Percentiles rank a stretch among this genome's conserved stretches.
These are phyloP conservation scores for Dendryphion nanum DNA, from an alignment of 2,329 filamentous ascomycete species.

Conservation along the genomic window DNA sequence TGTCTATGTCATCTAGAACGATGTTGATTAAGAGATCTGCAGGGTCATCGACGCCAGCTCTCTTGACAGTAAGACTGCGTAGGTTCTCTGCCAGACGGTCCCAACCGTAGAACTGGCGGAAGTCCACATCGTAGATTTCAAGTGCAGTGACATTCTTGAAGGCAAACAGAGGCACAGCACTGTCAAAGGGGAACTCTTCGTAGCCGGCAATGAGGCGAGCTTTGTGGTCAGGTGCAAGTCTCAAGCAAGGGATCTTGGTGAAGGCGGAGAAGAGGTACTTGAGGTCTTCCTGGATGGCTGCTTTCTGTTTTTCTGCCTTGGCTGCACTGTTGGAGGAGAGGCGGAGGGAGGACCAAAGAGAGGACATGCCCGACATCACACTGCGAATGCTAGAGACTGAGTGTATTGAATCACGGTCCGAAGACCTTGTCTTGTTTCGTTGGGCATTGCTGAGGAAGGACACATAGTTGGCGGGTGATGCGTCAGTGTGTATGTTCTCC, in stretches of 20 bases:
- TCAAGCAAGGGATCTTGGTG: conserved; percentile 93
- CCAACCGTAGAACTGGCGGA: conserved; percentile 96
- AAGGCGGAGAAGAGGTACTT: conserved; percentile 98
- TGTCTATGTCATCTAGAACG: conserved; percentile 94
- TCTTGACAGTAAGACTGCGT: conserved; percentile 82
- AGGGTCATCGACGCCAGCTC: conserved; percentile 84
- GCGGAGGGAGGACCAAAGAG: conserved; percentile 85
- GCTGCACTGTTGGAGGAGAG: conserved; percentile 77
- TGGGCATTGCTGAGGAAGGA: conserved; percentile 88
- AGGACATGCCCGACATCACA: conserved; percentile 95
- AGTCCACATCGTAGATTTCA: conserved; percentile 94
- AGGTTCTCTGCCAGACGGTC: conserved; percentile 90
- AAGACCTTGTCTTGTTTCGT: conserved; percentile 72
- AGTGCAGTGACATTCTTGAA: conserved; percentile 96
- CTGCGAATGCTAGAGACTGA: conserved; percentile 96
- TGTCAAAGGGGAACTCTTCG: conserved; percentile 98
- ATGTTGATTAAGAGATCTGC: conserved; percentile 89
- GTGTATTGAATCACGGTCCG: conserved; percentile 86
- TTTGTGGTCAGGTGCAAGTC: conserved; percentile 87
- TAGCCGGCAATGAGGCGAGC: conserved; percentile 88
- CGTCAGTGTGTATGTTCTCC: conserved; percentile 89
- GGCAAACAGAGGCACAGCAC: conserved; percentile 89
- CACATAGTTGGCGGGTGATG: conserved; percentile 86
- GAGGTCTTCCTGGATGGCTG: conserved; percentile 78
- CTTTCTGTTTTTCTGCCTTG: conserved; percentile 86